Conservation (phyloP, 148 eudicot genomes). For the Rhododendron ovatum region DNA sequence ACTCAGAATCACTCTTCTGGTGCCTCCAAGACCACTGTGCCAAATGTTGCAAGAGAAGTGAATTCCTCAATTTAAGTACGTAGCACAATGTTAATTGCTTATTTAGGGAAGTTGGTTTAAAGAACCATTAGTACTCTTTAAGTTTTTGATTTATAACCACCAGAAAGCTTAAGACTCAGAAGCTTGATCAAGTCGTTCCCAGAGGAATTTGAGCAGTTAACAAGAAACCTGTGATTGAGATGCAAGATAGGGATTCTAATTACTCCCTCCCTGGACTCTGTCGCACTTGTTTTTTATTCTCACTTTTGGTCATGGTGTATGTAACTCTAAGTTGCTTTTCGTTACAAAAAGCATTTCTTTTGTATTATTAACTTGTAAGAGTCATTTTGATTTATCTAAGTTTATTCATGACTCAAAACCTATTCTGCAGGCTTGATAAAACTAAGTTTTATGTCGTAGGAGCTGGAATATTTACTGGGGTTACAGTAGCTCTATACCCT, state of each 20-base stretch:
- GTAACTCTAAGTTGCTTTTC: neutral
- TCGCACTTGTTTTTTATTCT: neutral
- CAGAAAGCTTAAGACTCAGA: neutral
- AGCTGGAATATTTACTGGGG: conserved; percentile 90
- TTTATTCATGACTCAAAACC: conserved; percentile 6
- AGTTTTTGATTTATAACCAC: neutral
- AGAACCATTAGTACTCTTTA: neutral
- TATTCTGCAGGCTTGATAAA: conserved; percentile 84
- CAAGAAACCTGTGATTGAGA: neutral
- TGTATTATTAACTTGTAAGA: neutral
- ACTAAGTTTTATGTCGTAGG: conserved; percentile 93
- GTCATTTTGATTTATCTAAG: neutral
- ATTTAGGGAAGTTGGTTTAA: neutral
- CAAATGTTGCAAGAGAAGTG: neutral
- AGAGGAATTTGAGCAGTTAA: neutral
- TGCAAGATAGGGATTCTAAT: neutral
- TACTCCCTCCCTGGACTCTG: neutral
- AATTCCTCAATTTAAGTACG: neutral
- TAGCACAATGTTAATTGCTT: neutral
- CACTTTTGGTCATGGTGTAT: neutral
- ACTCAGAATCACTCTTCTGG: neutral
- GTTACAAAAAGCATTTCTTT: neutral
- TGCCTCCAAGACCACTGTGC: neutral
- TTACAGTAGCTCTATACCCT: conserved; percentile 88
- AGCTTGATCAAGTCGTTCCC: neutral